Evolutionary conservation across 495 filamentous ascomycete genomes (phyloP).

Genomic region (Aspergillus cristatus): DNA sequence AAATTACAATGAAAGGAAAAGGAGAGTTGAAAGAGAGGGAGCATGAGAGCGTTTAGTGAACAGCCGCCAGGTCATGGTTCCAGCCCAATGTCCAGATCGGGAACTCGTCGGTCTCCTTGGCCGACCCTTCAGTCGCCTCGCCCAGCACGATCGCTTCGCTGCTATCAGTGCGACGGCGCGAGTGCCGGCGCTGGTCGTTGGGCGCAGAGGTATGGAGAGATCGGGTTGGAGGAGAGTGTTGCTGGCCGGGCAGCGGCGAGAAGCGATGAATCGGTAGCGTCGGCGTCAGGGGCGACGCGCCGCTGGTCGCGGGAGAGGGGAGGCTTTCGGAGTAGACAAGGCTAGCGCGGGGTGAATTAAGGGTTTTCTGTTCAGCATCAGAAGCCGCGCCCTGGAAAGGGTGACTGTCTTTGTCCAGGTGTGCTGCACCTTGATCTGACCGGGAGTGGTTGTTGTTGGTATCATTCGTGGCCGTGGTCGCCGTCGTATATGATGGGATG

Average conservation of each 20-base stretch:
- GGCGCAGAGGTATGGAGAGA: conserved; percentile 11
- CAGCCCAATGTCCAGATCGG: conserved; percentile 37
- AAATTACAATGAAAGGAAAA: conserved; percentile 2
- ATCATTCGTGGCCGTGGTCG: too few species aligned
- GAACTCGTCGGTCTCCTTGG: conserved; percentile 16
- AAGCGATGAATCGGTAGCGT: conserved; percentile 38
- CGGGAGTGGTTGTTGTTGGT: too few species aligned
- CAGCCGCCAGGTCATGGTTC: conserved; percentile 30
- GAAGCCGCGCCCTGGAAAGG: conserved; percentile 23
- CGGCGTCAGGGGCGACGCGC: conserved; percentile 35
- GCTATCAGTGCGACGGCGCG: conserved; percentile 37
- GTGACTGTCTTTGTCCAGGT: conserved; percentile 20
- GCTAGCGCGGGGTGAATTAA: conserved; percentile 26
- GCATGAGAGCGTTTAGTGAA: conserved; percentile 21
- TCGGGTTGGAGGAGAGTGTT: conserved; percentile 21
- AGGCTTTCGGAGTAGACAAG: conserved; percentile 30
- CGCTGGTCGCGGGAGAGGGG: conserved; percentile 29
- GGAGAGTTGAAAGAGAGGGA: conserved; percentile 5
- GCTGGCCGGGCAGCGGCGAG: conserved; percentile 31
- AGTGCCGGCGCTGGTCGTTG: conserved; percentile 27
- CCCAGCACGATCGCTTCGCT: conserved; percentile 33
- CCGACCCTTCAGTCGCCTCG: conserved; percentile 13
- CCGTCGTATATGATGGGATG: conserved; percentile 14
- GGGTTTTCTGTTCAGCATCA: conserved; percentile 30
- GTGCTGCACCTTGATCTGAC: conserved; percentile 21